Base-by-base conservation (phyloP, 2,329 filamentous ascomycete genomes). In the Beauveria medogensis region DNA sequence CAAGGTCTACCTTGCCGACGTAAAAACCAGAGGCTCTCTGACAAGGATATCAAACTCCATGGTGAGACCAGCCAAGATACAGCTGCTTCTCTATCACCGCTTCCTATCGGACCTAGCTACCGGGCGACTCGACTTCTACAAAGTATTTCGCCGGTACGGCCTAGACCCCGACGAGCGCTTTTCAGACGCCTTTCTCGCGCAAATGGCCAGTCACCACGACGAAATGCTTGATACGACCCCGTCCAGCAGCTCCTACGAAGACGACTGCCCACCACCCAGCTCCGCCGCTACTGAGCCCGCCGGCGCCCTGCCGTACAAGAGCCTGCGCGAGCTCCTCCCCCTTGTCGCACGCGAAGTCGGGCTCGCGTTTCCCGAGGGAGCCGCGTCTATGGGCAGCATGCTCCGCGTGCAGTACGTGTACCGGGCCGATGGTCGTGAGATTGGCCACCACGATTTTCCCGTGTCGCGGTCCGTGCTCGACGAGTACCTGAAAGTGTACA, bases 71-170 rank as follows among this genome's bases (percentile, higher is more conserved):
- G 90, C 92, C 0, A 85, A 88, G 67, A 87, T 97, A 63, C 94
- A 99, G 70, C 79, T 97, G 0, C 92, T 95, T 73, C 78, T 97
- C 0, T 99, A 97, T 70, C 92, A 93, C 65, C 86, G 87, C 28
- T 85, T 97, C 58, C 79, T 99, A n/a, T 84, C 86, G 10, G 81
- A 86, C 3, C 84, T 97, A 67, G 90, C 88, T 0, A 81, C 84
- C 0, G 87, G 87, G 55, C 80, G 82, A 8, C 80, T 96, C 0
- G 83, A 91, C 61, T 90, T 91, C 41, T 73, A 83, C 22, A 75
- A 79, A 0, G 78, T 97, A 1, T 86, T 93, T 62, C 71, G 78
- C 7, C 86, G 92, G 1, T 95, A 96, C 66, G 78, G 80, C 0
- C 77, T 97, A 8, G 80, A 90, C 34, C 73, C 84, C 0, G 76